These are phyloP conservation scores for Phoenix dactylifera DNA, from an alignment of 176 grass and related monocot genomes.

Conservation along the genomic window DNA sequence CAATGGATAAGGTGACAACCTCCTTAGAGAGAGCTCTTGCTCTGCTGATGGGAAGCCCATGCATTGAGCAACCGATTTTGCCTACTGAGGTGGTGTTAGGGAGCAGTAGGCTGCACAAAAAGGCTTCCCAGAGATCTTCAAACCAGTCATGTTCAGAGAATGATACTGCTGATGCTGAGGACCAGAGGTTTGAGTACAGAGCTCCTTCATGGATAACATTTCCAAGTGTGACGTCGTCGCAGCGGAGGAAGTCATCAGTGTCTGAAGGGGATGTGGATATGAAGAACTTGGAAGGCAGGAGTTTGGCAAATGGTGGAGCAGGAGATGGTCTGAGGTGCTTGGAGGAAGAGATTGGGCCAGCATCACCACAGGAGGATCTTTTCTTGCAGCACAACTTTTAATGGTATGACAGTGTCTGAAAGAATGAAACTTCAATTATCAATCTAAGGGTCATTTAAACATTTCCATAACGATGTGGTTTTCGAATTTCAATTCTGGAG, in stretches of 20 bases:
- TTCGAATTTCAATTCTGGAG: no score
- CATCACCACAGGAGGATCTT: conserved; percentile 74
- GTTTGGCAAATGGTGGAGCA: conserved; percentile 31
- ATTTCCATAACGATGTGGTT: no score
- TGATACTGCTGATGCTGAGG: conserved; percentile 58
- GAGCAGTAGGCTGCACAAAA: conserved; percentile 88
- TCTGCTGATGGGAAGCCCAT: conserved; percentile 89
- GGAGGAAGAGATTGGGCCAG: conserved; percentile 89
- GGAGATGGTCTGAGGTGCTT: conserved; percentile 66
- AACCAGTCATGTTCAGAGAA: conserved; percentile 94
- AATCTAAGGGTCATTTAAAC: background rate
- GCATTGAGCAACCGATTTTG: conserved; percentile 77
- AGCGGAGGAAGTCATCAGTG: conserved; percentile 87
- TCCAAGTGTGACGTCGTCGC: conserved; percentile 87
- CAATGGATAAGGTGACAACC: conserved; percentile 97
- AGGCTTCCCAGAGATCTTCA: conserved; percentile 81
- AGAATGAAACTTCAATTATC: conserved; percentile 4
- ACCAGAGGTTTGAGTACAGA: conserved; percentile 69
- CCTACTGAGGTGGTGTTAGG: conserved; percentile 91
- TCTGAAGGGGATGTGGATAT: conserved; percentile 77
- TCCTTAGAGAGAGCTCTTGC: conserved; percentile 81
- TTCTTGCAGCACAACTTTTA: conserved; percentile 99
- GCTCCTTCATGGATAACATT: conserved; percentile 97
- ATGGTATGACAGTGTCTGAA: background rate
- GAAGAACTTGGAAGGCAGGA: conserved; percentile 64